A percentile compares a stretch with the other conserved stretches of the same genome.
Conservation (phyloP, 345 rosid genomes). For the Acer campestre region DNA sequence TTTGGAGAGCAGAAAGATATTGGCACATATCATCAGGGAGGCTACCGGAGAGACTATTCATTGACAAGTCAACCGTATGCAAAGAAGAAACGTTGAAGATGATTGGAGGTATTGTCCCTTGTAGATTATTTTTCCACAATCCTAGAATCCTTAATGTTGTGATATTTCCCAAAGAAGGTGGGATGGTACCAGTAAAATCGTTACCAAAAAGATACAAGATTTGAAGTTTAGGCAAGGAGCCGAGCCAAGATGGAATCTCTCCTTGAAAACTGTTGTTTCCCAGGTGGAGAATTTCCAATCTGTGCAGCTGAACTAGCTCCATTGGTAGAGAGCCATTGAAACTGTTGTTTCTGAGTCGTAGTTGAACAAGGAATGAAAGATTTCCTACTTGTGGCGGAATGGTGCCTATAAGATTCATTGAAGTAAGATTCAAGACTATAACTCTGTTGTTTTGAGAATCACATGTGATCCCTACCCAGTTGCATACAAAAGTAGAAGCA, state of each 20-base stretch:
- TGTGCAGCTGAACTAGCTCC: not conserved
- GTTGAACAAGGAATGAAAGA: conserved; percentile 2
- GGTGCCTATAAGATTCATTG: conserved; percentile 23
- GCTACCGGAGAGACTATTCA: not conserved
- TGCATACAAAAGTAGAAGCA: conserved; percentile 15
- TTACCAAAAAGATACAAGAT: conserved; percentile 8
- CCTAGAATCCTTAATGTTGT: not conserved
- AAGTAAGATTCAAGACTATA: conserved; percentile 22
- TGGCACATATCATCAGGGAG: not conserved
- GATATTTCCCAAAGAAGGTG: conserved; percentile 12
- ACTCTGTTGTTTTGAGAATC: conserved; percentile 8
- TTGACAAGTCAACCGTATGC: not conserved
- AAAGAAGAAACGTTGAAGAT: not conserved
- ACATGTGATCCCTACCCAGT: conserved; percentile 32
- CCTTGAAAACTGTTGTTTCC: not conserved
- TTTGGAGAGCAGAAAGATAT: no score
- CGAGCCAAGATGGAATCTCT: conserved; percentile 17
- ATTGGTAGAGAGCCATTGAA: conserved; percentile 2
- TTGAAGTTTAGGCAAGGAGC: conserved; percentile 4
- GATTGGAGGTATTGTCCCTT: no score
- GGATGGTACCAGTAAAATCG: conserved; percentile 20
- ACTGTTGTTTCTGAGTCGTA: conserved; percentile 14
- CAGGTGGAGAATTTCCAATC: not conserved
- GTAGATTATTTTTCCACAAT: not conserved
- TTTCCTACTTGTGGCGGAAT: conserved; percentile 26